A percentile compares a stretch with the other conserved stretches of the same genome.
These are phyloP conservation scores for Zygosaccharomyces bailii DNA, from an alignment of 805 yeast genomes.

Conservation along the genomic window DNA sequence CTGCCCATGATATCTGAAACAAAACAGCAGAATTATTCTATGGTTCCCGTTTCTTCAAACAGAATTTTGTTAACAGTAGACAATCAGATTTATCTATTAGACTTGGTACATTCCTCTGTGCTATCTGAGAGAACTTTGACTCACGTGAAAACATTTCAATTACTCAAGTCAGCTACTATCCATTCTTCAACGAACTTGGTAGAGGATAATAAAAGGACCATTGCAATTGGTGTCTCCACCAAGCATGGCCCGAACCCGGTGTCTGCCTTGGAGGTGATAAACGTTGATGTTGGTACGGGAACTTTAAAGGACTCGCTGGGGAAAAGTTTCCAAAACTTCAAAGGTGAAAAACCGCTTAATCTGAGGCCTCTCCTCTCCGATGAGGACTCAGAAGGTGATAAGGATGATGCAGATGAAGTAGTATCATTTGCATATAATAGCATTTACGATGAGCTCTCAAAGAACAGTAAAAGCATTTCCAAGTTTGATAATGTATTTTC, in stretches of 20 bases:
- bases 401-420: constrained; percentile 15
- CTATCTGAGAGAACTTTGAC: constrained; percentile 26
- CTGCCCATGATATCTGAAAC: constrained; percentile 28
- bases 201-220: constrained; percentile 22
- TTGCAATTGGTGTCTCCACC: constrained; percentile 33
- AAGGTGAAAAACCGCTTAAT: not conserved
- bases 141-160: constrained; percentile 31
- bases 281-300: constrained; percentile 62
- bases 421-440: constrained; percentile 20
- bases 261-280: constrained; percentile 33
- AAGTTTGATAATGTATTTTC: constrained; percentile 36
- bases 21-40: constrained; percentile 18
- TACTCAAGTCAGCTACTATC: constrained; percentile 26
- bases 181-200: constrained; percentile 6
- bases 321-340: constrained; percentile 41
- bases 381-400: constrained; percentile 6
- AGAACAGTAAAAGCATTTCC: constrained; percentile 19
- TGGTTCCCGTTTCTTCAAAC: constrained; percentile 31
- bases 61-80: constrained; percentile 31
- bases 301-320: constrained; percentile 68
- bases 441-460: constrained; percentile 29
- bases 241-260: constrained; percentile 28
- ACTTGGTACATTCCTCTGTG: constrained; percentile 29
- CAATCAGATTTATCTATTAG: constrained; percentile 30
- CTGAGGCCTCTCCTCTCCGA: constrained; percentile 32